phyloP scores from a whole-genome alignment of 2,329 filamentous ascomycete species.

The Venturia oleaginea region DNA sequence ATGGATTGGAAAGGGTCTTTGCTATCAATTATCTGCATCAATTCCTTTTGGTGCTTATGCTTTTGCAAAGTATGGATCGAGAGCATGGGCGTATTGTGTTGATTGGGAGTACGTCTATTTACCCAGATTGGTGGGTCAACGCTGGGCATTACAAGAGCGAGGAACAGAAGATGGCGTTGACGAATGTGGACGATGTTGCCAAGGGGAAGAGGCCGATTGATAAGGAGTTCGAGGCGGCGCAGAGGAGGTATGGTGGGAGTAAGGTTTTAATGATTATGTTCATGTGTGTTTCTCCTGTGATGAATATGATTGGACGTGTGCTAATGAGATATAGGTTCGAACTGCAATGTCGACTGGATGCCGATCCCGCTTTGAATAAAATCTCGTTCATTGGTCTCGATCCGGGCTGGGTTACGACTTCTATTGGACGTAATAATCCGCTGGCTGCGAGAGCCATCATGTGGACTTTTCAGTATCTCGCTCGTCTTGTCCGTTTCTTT shows the following conservation, averaged over 20 bases:
- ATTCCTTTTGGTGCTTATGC: neutral
- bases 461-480: neutral
- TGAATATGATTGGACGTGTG: too few relatives aligned
- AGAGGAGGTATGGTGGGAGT: neutral
- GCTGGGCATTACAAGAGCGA: neutral
- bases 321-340: neutral
- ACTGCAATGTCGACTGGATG: neutral
- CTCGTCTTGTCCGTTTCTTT: neutral
- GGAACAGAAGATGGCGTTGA: neutral
- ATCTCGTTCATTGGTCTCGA: conserved; percentile 1
- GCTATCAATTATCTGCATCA: neutral
- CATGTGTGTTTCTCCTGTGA: neutral
- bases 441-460: neutral
- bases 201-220: neutral
- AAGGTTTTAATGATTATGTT: conserved; percentile 7
- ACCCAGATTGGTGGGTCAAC: neutral
- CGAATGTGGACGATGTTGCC: neutral
- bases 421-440: neutral
- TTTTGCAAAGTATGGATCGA: neutral
- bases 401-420: neutral
- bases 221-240: neutral
- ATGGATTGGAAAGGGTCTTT: neutral
- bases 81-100: neutral
- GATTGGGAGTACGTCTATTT: neutral
- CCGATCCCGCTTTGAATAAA: neutral